Conservation (phyloP, 139 green algal species). For the Nannochloris sp. region DNA sequence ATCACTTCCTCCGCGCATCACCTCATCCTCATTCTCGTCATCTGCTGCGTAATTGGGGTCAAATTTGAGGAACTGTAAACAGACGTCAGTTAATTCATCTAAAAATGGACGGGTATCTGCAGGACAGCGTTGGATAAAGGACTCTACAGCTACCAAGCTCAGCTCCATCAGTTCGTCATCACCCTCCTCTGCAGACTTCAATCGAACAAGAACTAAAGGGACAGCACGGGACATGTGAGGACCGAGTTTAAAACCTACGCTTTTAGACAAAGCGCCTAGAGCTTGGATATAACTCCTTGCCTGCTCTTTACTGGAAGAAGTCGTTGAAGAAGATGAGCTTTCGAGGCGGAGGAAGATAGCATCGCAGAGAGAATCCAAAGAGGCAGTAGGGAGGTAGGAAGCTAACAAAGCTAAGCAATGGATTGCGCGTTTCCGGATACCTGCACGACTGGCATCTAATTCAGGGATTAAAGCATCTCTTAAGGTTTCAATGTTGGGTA, state of each 20-base stretch:
- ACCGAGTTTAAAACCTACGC: conserved; percentile 73
- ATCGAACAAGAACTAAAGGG: conserved; percentile 57
- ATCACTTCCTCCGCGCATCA: conserved; percentile 35
- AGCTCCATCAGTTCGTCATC: conserved; percentile 84
- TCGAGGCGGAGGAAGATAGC: conserved; percentile 30
- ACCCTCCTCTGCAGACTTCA: conserved; percentile 41
- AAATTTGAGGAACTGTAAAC: conserved; percentile 48
- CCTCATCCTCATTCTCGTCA: conserved; percentile 69
- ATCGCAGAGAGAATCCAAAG: neutral
- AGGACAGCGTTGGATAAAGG: conserved; percentile 66
- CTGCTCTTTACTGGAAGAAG: conserved; percentile 45
- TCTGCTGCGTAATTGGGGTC: conserved; percentile 90
- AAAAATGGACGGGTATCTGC: conserved; percentile 37
- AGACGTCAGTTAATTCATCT: neutral
- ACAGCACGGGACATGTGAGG: conserved; percentile 48
- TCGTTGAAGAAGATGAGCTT: neutral
- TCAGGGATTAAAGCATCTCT: conserved; percentile 48
- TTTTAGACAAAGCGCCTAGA: conserved; percentile 50
- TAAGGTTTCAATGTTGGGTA: conserved; percentile 37
- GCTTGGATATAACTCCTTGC: conserved; percentile 66
- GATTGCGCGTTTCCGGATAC: conserved; percentile 62
- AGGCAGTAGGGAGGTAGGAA: neutral
- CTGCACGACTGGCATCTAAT: conserved; percentile 50
- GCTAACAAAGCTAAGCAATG: conserved; percentile 19
- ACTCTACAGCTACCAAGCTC: conserved; percentile 82